These are phyloP conservation scores for Nakazawaea ernobii DNA, from an alignment of 805 yeast genomes.

Conservation along the genomic window DNA sequence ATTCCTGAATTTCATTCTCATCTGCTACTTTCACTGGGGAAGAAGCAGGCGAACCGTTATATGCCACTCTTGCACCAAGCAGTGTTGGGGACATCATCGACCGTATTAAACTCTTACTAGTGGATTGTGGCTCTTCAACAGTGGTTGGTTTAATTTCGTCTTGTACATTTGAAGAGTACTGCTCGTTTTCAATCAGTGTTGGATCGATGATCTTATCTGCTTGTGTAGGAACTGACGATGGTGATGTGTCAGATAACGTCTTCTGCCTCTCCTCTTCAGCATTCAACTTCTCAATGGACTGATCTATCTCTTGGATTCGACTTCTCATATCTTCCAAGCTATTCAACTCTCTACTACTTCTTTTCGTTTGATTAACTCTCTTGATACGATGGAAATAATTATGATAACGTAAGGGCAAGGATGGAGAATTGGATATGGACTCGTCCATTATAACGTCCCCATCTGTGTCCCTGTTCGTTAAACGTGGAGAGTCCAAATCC, in stretches of 20 bases:
- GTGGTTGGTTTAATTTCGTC: neutral
- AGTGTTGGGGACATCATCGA: constrained; percentile 16
- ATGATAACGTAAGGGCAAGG: constrained; percentile 11
- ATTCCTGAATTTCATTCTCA: constrained; percentile 10
- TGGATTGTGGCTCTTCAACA: neutral
- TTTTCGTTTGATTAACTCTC: constrained; percentile 3
- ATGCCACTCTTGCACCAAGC: constrained; percentile 19
- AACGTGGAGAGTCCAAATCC: constrained; percentile 6
- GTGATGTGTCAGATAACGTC: too few relatives aligned
- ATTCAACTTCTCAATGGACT: neutral
- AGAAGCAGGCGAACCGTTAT: constrained; percentile 7
- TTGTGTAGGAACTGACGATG: neutral
- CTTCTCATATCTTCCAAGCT: constrained; percentile 3
- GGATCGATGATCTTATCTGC: neutral
- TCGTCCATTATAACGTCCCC: constrained; percentile 12
- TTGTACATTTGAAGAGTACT: neutral
- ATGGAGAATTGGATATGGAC: constrained; percentile 10
- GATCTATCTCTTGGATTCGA: constrained; percentile 3
- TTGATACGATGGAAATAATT: constrained; percentile 7
- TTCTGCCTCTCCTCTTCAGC: neutral
- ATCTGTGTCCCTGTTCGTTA: constrained; percentile 2
- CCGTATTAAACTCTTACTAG: constrained; percentile 2
- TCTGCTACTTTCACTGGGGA: neutral
- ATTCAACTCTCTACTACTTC: neutral
- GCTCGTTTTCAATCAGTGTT: neutral